Conservation (phyloP, 192 early-diverging fungal species). For the Backusella psychrophila region DNA sequence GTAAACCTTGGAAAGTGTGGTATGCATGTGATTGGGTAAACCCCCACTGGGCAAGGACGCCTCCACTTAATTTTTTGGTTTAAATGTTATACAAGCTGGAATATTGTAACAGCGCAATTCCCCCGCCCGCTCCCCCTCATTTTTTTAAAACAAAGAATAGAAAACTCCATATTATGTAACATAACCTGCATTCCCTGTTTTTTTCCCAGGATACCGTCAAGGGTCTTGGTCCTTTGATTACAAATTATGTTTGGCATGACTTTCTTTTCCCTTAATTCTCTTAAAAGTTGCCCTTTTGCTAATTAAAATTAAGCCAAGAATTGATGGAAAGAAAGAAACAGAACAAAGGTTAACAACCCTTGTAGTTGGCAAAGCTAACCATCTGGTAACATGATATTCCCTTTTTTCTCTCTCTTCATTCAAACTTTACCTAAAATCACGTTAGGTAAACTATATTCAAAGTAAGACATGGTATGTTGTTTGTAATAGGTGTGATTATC, state of each 20-base stretch:
- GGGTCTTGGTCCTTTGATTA: neutral
- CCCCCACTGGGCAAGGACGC: neutral
- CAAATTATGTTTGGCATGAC: neutral
- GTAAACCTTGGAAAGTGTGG: slow-evolving; percentile 5
- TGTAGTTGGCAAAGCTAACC: neutral
- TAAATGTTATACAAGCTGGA: neutral
- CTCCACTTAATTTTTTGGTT: slow-evolving; percentile 1
- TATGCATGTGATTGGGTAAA: neutral
- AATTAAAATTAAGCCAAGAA: neutral
- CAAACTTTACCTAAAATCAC: neutral
- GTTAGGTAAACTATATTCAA: neutral
- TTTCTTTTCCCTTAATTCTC: neutral
- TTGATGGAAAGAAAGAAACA: neutral
- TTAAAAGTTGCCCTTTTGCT: neutral
- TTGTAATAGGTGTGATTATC: neutral
- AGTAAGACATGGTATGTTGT: neutral
- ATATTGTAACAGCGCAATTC: neutral
- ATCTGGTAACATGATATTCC: neutral
- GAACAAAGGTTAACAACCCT: neutral
- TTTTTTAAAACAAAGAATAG: neutral
- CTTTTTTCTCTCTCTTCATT: neutral
- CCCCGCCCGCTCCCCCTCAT: neutral
- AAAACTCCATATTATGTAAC: slow-evolving; percentile 1
- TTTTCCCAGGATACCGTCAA: neutral
- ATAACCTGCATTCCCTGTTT: neutral